These are phyloP conservation scores for Coemansia sp. DNA, from an alignment of 192 early-diverging fungal genomes.

Conservation along the genomic window DNA sequence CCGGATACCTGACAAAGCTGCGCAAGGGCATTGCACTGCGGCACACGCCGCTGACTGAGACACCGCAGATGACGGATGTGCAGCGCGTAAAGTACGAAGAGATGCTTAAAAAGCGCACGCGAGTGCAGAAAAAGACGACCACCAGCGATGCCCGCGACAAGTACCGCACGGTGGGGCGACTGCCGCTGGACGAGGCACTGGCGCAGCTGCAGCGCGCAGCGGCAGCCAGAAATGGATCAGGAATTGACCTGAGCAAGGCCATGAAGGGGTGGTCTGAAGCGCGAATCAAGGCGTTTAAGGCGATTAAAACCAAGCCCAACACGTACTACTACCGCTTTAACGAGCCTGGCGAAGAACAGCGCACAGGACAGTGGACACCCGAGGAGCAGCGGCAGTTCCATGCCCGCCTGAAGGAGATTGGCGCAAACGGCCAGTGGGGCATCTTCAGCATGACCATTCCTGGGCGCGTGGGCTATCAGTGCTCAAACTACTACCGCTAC, in stretches of 20 bases:
- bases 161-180: slow-evolving; percentile 72
- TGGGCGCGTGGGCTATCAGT: slow-evolving; percentile 96
- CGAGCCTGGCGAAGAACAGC: slow-evolving; percentile 91
- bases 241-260: slow-evolving; percentile 74
- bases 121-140: slow-evolving; percentile 76
- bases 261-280: slow-evolving; percentile 97
- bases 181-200: slow-evolving; percentile 86
- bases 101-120: slow-evolving; percentile 77
- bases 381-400: slow-evolving; percentile 87
- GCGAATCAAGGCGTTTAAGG: slow-evolving; percentile 87
- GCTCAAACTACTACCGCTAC: slow-evolving; percentile 94
- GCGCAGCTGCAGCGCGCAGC: slow-evolving; percentile 69
- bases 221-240: slow-evolving; percentile 57
- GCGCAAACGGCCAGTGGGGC: slow-evolving; percentile 96
- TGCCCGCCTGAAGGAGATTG: slow-evolving; percentile 76
- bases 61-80: slow-evolving; percentile 70
- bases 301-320: slow-evolving; percentile 93
- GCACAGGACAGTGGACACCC: slow-evolving; percentile 85
- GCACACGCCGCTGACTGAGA: slow-evolving; percentile 53
- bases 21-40: slow-evolving; percentile 68
- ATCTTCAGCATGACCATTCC: slow-evolving; percentile 95
- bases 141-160: slow-evolving; percentile 67
- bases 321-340: slow-evolving; percentile 98
- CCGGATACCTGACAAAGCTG: slow-evolving; percentile 67
- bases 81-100: slow-evolving; percentile 85